Base-by-base conservation (phyloP, 441 rosid species). In the Erodium moschatum region DNA sequence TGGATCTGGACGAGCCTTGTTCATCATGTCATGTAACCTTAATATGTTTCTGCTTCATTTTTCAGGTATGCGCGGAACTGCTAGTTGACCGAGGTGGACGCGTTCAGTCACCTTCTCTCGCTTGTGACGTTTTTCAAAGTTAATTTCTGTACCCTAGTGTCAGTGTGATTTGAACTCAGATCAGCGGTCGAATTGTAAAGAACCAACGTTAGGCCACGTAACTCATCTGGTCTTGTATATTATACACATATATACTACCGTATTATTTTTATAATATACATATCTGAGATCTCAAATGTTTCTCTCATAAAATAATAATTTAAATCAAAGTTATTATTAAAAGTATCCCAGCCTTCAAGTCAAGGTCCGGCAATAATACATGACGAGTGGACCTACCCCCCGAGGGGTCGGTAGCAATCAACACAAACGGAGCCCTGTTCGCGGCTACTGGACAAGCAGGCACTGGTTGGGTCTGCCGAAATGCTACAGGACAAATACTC, bases 11-110 rank as follows among this genome's bases (percentile, higher is more conserved):
- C 27, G 27, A 24, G 27, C n/a, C 11, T 2, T 46, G n/a, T 11
- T 0, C 56, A 48, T 48, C 56, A 13, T 50, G 56, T 15, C 42
- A 35, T 35, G 40, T 71, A 15, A 40, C 50, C 18, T 65, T 19
- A 20, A 1, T 38, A 29, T 44, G 9, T 54, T 16, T 63, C 1
- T 19, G 12, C 18, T 38, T n/a, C 18, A 38, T 35, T 2, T 65
- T 70, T 21, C 81, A 82, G 85, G 81, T 76, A 66, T 42, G 71
- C 63, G 3, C 75, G 85, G 76, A 82, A 78, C 66, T 66, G 31
- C 27, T 78, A 75, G 71, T 74, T 48, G n/a, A 64, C 29, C 29
- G 24, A 58, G 15, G 65, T 35, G 54, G 65, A n/a, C 6, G 27
- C 18, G 35, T 33, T 38, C n/a, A 5, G 12, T 12, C 3, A n/a